phyloP scores from a whole-genome alignment of 257 asterid species.

The Forsythia suspensa region DNA sequence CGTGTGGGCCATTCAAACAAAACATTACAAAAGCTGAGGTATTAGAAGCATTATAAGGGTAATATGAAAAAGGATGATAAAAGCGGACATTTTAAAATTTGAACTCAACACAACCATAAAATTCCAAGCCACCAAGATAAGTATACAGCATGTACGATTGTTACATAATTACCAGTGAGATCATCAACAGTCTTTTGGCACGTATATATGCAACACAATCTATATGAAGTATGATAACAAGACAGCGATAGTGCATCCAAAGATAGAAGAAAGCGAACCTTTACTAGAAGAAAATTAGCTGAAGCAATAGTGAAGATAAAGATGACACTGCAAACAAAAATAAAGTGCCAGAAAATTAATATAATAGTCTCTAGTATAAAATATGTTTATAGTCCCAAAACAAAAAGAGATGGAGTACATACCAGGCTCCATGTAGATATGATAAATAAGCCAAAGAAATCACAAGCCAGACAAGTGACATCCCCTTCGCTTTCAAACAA shows the following conservation, averaged over 20 bases:
- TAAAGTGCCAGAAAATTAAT: conserved; percentile 22
- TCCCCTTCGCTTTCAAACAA: conserved; percentile 74
- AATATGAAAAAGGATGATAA: neutral
- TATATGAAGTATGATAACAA: conserved; percentile 2
- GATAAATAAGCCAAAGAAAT: conserved; percentile 65
- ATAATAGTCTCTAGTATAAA: conserved; percentile 20
- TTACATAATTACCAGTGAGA: neutral
- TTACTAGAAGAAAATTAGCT: conserved; percentile 79
- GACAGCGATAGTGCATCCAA: conserved; percentile 17
- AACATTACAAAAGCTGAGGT: no score
- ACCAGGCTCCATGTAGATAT: conserved; percentile 94
- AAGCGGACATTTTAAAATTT: conserved; percentile 2
- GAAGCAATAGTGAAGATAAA: conserved; percentile 69
- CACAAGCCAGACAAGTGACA: conserved; percentile 75
- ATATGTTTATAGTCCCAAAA: conserved; percentile 10
- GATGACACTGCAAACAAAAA: conserved; percentile 57
- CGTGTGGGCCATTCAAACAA: no score
- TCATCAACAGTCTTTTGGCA: conserved; percentile 7
- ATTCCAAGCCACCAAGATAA: conserved; percentile 18
- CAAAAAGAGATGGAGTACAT: conserved; percentile 21
- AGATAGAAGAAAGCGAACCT: conserved; percentile 52
- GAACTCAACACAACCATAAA: conserved; percentile 2
- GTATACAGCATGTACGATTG: neutral
- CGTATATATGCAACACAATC: neutral
- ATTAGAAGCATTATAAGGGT: conserved; percentile 32